Percentiles rank a stretch among this genome's conserved stretches.
Conservation (phyloP, 2,329 filamentous ascomycete species). For the Malbranchea cinnamomea region DNA sequence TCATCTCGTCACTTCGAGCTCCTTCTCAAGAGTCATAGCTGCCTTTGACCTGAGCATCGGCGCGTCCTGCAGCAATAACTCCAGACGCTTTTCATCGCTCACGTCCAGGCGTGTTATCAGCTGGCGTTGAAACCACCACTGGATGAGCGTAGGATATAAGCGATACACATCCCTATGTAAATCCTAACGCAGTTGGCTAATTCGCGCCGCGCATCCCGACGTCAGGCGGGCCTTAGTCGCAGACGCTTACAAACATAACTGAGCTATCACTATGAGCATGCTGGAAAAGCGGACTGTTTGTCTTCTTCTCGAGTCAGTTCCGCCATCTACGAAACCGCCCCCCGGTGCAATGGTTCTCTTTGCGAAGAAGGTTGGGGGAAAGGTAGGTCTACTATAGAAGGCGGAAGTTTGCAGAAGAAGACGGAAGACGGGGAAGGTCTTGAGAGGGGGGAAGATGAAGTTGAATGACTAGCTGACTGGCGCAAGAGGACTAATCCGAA, state of each 20-base stretch:
- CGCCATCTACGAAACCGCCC: too few relatives aligned
- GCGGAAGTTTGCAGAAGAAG: too few relatives aligned
- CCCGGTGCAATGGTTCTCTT: too few relatives aligned
- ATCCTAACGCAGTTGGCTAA: slow-evolving; percentile 15
- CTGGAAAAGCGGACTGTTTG: too few relatives aligned
- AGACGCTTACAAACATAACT: slow-evolving; percentile 24
- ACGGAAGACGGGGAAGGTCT: too few relatives aligned
- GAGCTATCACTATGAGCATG: too few relatives aligned
- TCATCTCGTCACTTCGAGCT: slow-evolving; percentile 13
- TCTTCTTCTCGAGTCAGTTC: too few relatives aligned
- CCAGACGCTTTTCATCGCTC: slow-evolving; percentile 18
- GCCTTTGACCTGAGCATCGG: slow-evolving; percentile 2
- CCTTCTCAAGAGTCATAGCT: slow-evolving; percentile 12
- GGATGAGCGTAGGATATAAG: slow-evolving; percentile 9
- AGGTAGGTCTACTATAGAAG: too few relatives aligned
- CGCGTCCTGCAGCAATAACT: slow-evolving; percentile 10
- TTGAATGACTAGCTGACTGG: too few relatives aligned
- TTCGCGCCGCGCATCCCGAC: slow-evolving; percentile 20
- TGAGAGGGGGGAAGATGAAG: too few relatives aligned
- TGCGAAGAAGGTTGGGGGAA: too few relatives aligned
- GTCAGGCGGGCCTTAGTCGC: slow-evolving; percentile 21
- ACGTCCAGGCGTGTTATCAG: slow-evolving; percentile 17
- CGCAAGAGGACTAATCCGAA: too few relatives aligned
- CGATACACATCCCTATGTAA: slow-evolving; percentile 17
- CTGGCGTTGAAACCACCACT: slow-evolving; percentile 16